Base-by-base conservation (phyloP, 2,329 filamentous ascomycete species). In the Eutypa lata region DNA sequence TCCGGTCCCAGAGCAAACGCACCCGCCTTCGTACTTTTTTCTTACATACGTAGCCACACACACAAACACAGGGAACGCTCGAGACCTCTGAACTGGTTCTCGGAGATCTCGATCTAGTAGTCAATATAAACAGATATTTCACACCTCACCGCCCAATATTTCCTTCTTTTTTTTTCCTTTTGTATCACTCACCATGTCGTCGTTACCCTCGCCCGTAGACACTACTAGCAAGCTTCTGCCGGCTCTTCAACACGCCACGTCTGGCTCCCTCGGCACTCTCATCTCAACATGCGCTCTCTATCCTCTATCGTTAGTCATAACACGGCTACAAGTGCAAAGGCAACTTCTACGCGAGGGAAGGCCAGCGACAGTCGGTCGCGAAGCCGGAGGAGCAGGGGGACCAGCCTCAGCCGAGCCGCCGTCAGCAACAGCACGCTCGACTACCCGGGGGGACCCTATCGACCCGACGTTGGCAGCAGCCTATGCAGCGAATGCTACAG, bases 301-400 rank as follows among this genome's bases (percentile, higher is more conserved):
- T 67, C 92, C 91, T 2, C 80, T 96, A 53, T 88, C 90, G 63
- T 81, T 95, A 43, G 83, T 94, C 57, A 87, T 91, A 51, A 91
- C 91, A 24, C 83, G 91, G 26, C 79, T 96, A 46, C 91, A 95
- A 71, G 88, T 90, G 3, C 90, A 94, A 72, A 80, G 80, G 40
- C 82, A 82, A 60, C 71, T 84, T 16, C 74, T 71, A 35, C 73
- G 71, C 14, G 60, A 66, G 38, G 60, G 63, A 14, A 50, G 52
- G 63, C 54, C 8, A 48, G 58, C 19, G 10, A 11, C 45, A 31
- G 24, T 11, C 45, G 11, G 8, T 8, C 16, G 18, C 21, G 16
- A 28, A 49, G 48, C 35, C 37, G 21, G 3, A 11, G 7, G 7
- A 21, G 16, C 8, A 24, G 22, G 3, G 16, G 35, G 6, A 5